Conservation (phyloP, 2,329 filamentous ascomycete species). For the Chrysoporthe puriensis region DNA sequence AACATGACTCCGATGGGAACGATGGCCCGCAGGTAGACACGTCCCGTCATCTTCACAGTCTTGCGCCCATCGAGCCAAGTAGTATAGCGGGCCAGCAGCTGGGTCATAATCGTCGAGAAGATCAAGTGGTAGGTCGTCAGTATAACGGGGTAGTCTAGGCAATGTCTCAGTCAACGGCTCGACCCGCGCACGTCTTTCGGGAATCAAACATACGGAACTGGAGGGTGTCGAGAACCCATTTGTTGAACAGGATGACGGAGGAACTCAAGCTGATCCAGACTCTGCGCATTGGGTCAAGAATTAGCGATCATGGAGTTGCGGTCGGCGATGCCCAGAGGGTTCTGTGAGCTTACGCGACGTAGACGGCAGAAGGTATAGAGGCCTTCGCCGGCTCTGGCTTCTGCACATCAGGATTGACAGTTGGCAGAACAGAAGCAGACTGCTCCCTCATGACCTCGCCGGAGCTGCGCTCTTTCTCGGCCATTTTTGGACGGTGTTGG, state of each 20-base stretch:
- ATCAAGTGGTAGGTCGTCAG: conserved; percentile 94
- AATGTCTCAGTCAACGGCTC: conserved; percentile 35
- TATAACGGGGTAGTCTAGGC: conserved; percentile 71
- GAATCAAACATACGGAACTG: conserved; percentile 70
- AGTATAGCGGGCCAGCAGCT: conserved; percentile 88
- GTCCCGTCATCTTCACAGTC: conserved; percentile 95
- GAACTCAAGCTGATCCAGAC: conserved; percentile 92
- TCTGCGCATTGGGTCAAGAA: conserved; percentile 49
- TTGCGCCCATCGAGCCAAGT: conserved; percentile 90
- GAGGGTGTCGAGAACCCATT: conserved; percentile 89
- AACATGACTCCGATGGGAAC: conserved; percentile 96
- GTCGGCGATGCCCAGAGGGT: background rate
- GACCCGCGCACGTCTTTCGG: conserved; percentile 1
- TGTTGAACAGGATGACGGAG: conserved; percentile 98
- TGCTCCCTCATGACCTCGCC: conserved; percentile 71
- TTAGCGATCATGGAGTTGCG: background rate
- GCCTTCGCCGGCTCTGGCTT: conserved; percentile 69
- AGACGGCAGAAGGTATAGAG: conserved; percentile 78
- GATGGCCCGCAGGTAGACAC: conserved; percentile 89
- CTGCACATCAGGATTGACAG: conserved; percentile 74
- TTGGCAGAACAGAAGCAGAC: conserved; percentile 68
- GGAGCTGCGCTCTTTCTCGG: conserved; percentile 82
- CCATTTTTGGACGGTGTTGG: conserved; percentile 51
- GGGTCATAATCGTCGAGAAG: conserved; percentile 93
- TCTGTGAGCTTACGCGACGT: conserved; percentile 65